Conservation (phyloP, 352 stramenopile species). For the Phytophthora uliginosa region DNA sequence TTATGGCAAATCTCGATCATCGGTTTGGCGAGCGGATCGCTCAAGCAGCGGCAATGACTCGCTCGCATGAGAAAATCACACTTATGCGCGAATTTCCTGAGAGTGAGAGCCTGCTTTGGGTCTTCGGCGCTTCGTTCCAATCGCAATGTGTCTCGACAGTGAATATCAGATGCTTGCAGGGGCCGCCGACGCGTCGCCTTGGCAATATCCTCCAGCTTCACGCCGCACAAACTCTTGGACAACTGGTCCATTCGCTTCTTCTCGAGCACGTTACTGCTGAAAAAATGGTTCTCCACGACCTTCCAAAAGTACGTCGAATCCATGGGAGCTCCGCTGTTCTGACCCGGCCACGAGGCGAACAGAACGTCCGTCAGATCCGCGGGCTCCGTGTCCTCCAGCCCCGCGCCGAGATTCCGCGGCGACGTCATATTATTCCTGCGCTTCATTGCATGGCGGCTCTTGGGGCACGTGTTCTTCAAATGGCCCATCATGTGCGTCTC, state of each 20-base stretch:
- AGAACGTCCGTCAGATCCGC: constrained; percentile 76
- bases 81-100: constrained; percentile 71
- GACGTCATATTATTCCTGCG: constrained; percentile 45
- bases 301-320: constrained; percentile 87
- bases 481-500: constrained; percentile 79
- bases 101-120: constrained; percentile 36
- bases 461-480: constrained; percentile 65
- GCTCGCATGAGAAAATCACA: constrained; percentile 87
- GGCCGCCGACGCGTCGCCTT: constrained; percentile 43
- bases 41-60: constrained; percentile 70
- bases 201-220: constrained; percentile 73
- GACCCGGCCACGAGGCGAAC: constrained; percentile 85
- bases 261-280: constrained; percentile 61
- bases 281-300: constrained; percentile 77
- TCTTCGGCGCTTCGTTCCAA: constrained; percentile 58
- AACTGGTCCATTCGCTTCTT: constrained; percentile 83
- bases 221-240: constrained; percentile 72
- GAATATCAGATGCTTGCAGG: constrained; percentile 51
- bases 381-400: constrained; percentile 39
- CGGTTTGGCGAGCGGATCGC: constrained; percentile 58
- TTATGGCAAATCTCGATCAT: constrained; percentile 57
- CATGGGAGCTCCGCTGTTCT: constrained; percentile 74
- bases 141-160: constrained; percentile 73
- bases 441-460: constrained; percentile 50
- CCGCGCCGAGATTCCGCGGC: constrained; percentile 14